Evolutionary conservation across 2,329 filamentous ascomycete genomes (phyloP), one percentile per base, ranked within the genome.

Genomic region (Calonectria naviculata): DNA sequence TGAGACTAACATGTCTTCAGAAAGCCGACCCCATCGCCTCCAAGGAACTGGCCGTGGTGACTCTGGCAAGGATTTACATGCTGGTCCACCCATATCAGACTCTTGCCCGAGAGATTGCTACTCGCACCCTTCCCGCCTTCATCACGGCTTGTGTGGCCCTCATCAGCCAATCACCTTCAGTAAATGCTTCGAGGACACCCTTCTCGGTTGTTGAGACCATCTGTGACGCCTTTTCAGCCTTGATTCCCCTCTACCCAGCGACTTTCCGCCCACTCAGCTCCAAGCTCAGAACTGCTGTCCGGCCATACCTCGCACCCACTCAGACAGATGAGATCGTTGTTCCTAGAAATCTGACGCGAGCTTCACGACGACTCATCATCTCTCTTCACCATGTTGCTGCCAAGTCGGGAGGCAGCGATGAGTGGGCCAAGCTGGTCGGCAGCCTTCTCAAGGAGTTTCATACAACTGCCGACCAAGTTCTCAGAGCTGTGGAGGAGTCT

Each of bases 91-190:
- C 93, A 42, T 95, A 95, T 79, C 94, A 93, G 71, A 97, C 94
- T 10, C 87, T 98, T 65, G 88, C 96, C 52, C 90, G 96, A 76
- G 95, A 98, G 80, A 94, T 98, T 71, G 95, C 94, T 1, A 97
- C 95, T 0, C 95, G 95, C 3, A 94, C 91, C 4, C 85, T 98
- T 24, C 91, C 94, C 1, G 85, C 89, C 1, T 97, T 96, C 78
- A 88, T 95, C 54, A 91, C 90, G 0, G 88, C 93, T 4, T 95
- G 93, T 76, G 83, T 98, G 52, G 91, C 93, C 77, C 86, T 96
- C 52, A 84, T 89, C 79, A 87, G 91, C 74, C 80, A 84, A 0
- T 81, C 84, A 0, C 81, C 85, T 3, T 68, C 78, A 12, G 77
- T 71, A 17, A 75, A 77, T 44, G 64, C 71, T 10, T 62, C 75